Base-by-base conservation (phyloP, 2,329 filamentous ascomycete species). In the Mariannaea elegans region DNA sequence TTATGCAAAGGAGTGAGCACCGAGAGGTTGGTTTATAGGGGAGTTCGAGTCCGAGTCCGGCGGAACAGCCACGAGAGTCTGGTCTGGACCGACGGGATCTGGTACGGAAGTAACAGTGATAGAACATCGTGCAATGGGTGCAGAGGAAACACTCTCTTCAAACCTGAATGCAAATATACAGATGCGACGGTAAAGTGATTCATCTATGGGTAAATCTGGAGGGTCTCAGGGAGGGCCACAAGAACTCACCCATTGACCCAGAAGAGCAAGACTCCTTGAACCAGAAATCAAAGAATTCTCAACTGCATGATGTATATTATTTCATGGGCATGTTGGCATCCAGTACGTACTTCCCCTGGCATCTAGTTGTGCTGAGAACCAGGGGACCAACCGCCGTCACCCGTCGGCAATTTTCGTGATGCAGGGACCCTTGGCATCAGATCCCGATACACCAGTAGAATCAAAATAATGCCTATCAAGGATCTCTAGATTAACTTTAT, bases 291-390 rank as follows among this genome's bases (percentile, higher is more conserved):
- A 8, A 3, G 5, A 38, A 38, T 3, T 16, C 3, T 13, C 12
- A 7, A 31, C 27, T 31, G 27, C 27, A n/a, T 38, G 12, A 38
- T 38, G 4, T 16, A 4, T 38, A 16, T 16, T n/a, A 16, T 38
- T 9, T 36, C 32, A n/a, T n/a, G n/a, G n/a, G n/a, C n/a, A n/a
- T n/a, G 32, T 5, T n/a, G 10, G 5, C 36, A 19, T 39, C 9
- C 13, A 19, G 13, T 16, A 45, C 19, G 19, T 45, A 29, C 13
- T 36, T 4, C 7, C 13, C 27, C n/a, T n/a, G n/a, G n/a, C n/a
- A n/a, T n/a, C n/a, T n/a, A n/a, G n/a, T n/a, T n/a, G n/a, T 38
- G 50, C 41, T 45, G 51, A 36, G 19, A 23, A 53, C 27, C 31
- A 14, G 14, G n/a, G 41, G 23, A 29, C 23, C 31, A 39, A 47